Evolutionary conservation across 345 rosid genomes (phyloP).

Genomic region (Populus deltoides): DNA sequence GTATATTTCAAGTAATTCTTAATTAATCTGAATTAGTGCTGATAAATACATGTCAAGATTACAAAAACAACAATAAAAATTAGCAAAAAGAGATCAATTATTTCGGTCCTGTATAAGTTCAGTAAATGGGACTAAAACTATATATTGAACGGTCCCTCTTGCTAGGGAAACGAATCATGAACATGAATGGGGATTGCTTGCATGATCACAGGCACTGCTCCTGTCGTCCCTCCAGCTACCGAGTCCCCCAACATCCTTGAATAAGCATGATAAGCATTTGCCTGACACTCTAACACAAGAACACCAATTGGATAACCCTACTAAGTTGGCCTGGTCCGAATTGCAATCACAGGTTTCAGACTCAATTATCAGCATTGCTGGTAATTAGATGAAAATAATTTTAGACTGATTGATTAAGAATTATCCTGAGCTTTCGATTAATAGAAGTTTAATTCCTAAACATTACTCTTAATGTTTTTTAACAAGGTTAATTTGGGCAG

Average conservation of each 20-base stretch:
- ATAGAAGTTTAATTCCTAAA: too few species aligned
- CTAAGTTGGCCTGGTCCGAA: background rate
- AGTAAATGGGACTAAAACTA: background rate
- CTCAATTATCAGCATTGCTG: background rate
- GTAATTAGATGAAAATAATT: background rate
- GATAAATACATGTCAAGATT: background rate
- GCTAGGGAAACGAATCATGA: constrained; percentile 7
- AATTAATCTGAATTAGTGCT: background rate
- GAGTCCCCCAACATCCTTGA: background rate
- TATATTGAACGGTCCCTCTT: background rate
- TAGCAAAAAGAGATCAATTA: constrained; percentile 11
- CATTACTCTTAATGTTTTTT: too few species aligned
- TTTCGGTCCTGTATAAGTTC: constrained; percentile 2
- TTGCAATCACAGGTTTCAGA: background rate
- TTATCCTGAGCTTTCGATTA: too few species aligned
- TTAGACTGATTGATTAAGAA: background rate
- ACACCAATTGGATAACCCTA: background rate
- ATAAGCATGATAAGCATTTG: background rate
- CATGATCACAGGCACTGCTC: background rate
- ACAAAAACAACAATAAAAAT: background rate
- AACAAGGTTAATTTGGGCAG: background rate
- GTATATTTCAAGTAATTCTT: too few species aligned
- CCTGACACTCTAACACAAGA: background rate
- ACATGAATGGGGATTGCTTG: background rate
- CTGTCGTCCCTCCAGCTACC: background rate